A percentile compares a stretch with the other conserved stretches of the same genome.
Evolutionary conservation across 1,284 basidiomycete species (phyloP).

Genomic region (Phellopilus nigrolimitatus): DNA sequence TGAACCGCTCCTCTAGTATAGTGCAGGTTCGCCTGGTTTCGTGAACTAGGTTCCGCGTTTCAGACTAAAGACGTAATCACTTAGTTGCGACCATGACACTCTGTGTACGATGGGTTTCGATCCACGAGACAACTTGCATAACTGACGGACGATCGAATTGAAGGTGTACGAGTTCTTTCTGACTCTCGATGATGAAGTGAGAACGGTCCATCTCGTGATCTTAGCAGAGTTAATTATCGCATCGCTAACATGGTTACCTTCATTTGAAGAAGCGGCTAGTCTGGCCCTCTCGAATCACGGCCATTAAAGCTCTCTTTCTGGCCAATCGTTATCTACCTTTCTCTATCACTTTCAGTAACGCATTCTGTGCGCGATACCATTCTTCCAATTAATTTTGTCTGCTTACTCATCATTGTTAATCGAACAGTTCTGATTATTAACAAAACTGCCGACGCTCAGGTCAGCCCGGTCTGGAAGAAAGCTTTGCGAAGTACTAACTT

Average conservation of each 20-base stretch:
- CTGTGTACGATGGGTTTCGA: neutral
- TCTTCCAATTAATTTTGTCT: neutral
- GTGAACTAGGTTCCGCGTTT: neutral
- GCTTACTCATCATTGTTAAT: neutral
- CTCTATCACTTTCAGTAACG: neutral
- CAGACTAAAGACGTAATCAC: neutral
- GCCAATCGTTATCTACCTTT: slow-evolving; percentile 17
- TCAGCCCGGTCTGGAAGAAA: neutral
- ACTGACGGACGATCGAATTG: neutral
- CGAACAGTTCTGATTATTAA: slow-evolving; percentile 5
- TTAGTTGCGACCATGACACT: slow-evolving; percentile 9
- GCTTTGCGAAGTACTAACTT: neutral
- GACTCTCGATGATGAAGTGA: slow-evolving; percentile 11
- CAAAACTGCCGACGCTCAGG: neutral
- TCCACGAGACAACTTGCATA: neutral
- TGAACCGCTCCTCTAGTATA: slow-evolving; percentile 1
- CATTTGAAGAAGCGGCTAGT: slow-evolving; percentile 10
- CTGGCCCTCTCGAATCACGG: slow-evolving; percentile 12
- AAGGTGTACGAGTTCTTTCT: slow-evolving; percentile 15
- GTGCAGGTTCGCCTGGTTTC: slow-evolving; percentile 3
- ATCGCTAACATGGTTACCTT: neutral
- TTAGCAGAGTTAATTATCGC: neutral
- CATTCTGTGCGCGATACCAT: neutral
- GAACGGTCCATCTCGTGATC: neutral
- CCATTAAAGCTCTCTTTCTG: slow-evolving; percentile 12